These are phyloP conservation scores for Alternaria brassicae DNA, from an alignment of 2,329 filamentous ascomycete genomes.

Conservation along the genomic window DNA sequence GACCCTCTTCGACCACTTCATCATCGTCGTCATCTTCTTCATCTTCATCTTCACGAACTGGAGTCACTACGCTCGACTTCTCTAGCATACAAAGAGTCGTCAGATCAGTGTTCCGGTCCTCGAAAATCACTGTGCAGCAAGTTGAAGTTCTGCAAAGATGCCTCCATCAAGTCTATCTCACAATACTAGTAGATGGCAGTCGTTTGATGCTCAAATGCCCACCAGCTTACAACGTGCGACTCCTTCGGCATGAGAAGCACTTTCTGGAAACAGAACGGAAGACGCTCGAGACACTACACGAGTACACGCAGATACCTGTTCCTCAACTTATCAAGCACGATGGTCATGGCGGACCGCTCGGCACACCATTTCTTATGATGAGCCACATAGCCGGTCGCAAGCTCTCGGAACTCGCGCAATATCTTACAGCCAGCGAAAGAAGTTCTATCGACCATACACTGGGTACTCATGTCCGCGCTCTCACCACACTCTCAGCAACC, in stretches of 20 bases:
- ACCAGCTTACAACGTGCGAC: constrained; percentile 47
- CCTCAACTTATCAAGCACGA: constrained; percentile 53
- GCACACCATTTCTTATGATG: constrained; percentile 46
- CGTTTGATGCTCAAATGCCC: constrained; percentile 53
- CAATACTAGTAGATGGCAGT: constrained; percentile 49
- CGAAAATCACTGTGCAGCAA: constrained; percentile 43
- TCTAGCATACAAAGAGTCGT: constrained; percentile 46
- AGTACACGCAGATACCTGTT: constrained; percentile 47
- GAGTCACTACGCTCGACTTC: constrained; percentile 38
- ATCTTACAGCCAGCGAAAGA: constrained; percentile 47
- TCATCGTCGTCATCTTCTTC: constrained; percentile 39
- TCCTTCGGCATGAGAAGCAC: constrained; percentile 54
- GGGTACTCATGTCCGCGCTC: constrained; percentile 51
- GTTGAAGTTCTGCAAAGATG: constrained; percentile 45
- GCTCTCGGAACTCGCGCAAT: constrained; percentile 40
- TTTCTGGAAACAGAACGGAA: constrained; percentile 51
- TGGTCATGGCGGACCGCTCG: constrained; percentile 33
- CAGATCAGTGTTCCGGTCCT: constrained; percentile 40
- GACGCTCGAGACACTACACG: constrained; percentile 48
- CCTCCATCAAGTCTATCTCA: constrained; percentile 53
- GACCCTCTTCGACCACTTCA: constrained; percentile 33
- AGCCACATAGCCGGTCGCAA: constrained; percentile 44
- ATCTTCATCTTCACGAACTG: constrained; percentile 31
- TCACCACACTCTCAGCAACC: constrained; percentile 56
- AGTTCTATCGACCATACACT: constrained; percentile 51